Conservation (phyloP, 2,329 filamentous ascomycete genomes). For the Botrytis medusae region DNA sequence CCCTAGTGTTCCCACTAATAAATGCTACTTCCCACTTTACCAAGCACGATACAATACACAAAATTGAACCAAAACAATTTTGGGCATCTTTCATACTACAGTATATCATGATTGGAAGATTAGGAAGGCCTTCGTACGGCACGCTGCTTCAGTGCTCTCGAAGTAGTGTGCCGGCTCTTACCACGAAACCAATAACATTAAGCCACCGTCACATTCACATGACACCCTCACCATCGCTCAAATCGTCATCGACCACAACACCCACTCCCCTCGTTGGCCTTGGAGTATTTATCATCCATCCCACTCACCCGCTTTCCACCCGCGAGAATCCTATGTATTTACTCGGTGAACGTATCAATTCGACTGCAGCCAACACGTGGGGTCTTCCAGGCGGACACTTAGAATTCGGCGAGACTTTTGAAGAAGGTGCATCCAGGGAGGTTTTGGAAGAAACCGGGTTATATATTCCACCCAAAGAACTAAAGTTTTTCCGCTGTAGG, state of each 20-base stretch:
- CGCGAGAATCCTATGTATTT: slow-evolving; percentile 28
- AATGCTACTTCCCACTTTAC: not conserved
- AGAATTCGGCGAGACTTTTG: slow-evolving; percentile 64
- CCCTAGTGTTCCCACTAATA: not conserved
- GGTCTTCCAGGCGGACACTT: slow-evolving; percentile 75
- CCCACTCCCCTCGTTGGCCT: slow-evolving; percentile 26
- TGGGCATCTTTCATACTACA: not conserved
- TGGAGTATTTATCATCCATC: slow-evolving; percentile 29
- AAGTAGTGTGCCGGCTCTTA: not conserved
- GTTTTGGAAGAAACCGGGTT: slow-evolving; percentile 70
- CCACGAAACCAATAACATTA: not conserved
- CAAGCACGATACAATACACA: not conserved
- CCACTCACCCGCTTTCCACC: slow-evolving; percentile 15
- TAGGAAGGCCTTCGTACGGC: not conserved
- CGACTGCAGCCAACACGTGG: slow-evolving; percentile 49
- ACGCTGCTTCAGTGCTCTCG: not conserved
- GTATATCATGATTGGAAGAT: slow-evolving; percentile 1
- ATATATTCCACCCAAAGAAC: slow-evolving; percentile 45
- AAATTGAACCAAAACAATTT: not conserved
- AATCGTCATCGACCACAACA: not conserved
- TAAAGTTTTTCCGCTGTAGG: slow-evolving; percentile 57
- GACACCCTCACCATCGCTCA: not conserved
- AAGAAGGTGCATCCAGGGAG: slow-evolving; percentile 65
- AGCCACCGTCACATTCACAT: not conserved
- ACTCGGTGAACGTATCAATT: slow-evolving; percentile 28